These are phyloP conservation scores for Mycena venus DNA, from an alignment of 768 basidiomycete genomes.

Conservation along the genomic window DNA sequence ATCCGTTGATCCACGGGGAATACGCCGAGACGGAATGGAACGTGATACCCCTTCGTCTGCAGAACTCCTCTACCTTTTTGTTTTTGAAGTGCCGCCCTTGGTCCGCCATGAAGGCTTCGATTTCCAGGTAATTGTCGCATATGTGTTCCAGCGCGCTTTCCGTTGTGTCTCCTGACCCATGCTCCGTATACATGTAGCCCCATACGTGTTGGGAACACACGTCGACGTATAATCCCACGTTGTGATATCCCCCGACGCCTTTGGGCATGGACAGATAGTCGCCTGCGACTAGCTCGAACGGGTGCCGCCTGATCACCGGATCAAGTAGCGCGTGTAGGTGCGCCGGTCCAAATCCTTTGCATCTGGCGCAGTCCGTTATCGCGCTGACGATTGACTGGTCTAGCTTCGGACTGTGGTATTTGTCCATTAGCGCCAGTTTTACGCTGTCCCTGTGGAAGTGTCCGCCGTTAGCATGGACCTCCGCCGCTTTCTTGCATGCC, in stretches of 20 bases:
- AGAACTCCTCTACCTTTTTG: constrained; percentile 14
- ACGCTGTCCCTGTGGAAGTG: no score
- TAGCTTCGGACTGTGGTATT: no score
- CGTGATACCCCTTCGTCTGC: constrained; percentile 13
- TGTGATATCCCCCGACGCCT: constrained; percentile 35
- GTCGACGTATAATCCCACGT: constrained; percentile 31
- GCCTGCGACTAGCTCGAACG: constrained; percentile 41
- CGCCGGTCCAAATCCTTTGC: not conserved
- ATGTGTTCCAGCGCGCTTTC: not conserved
- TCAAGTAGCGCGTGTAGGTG: constrained; percentile 24
- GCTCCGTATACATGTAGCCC: constrained; percentile 27
- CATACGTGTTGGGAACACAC: constrained; percentile 26
- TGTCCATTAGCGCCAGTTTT: no score
- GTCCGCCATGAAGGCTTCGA: not conserved
- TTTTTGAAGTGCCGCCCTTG: not conserved
- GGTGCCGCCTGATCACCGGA: constrained; percentile 10
- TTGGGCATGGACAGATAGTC: constrained; percentile 42
- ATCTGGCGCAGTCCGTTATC: not conserved
- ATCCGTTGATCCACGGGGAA: constrained; percentile 42
- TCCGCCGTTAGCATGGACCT: no score
- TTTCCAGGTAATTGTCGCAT: not conserved
- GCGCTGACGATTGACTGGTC: constrained; percentile 31
- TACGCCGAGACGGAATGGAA: constrained; percentile 32
- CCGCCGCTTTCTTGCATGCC: no score
- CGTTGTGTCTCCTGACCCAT: not conserved